Conservation (phyloP, 495 filamentous ascomycete species). For the Stereocaulon alpinum region DNA sequence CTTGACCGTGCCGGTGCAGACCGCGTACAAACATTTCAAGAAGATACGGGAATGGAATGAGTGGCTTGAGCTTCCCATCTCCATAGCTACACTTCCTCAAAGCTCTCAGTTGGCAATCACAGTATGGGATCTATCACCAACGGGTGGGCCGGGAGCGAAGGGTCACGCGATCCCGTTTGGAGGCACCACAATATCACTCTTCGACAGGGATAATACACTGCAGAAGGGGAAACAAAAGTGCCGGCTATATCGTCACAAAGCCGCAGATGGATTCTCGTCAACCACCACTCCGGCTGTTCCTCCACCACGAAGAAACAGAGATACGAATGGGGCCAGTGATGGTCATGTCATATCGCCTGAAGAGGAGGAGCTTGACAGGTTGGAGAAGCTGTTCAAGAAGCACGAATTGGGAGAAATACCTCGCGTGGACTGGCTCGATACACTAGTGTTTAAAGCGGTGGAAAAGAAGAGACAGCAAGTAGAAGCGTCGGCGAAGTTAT, state of each 20-base stretch:
- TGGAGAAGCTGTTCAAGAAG: constrained; percentile 87
- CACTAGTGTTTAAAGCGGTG: constrained; percentile 76
- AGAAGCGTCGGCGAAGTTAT: constrained; percentile 31
- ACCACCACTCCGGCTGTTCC: constrained; percentile 66
- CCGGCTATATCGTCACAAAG: constrained; percentile 65
- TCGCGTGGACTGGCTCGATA: constrained; percentile 87
- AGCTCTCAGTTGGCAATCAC: constrained; percentile 84
- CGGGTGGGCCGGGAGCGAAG: constrained; percentile 49
- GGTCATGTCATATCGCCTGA: constrained; percentile 44
- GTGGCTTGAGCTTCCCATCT: constrained; percentile 82
- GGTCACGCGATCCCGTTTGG: constrained; percentile 84
- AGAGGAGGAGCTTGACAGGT: constrained; percentile 64
- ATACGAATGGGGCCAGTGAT: constrained; percentile 34
- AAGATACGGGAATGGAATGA: constrained; percentile 80
- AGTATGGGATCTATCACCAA: constrained; percentile 85
- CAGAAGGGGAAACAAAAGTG: constrained; percentile 91
- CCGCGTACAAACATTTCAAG: constrained; percentile 82
- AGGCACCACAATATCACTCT: constrained; percentile 81
- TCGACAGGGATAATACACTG: constrained; percentile 82
- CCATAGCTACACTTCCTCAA: constrained; percentile 66
- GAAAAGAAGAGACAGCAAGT: constrained; percentile 62
- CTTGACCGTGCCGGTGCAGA: constrained; percentile 82
- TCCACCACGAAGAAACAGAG: constrained; percentile 37
- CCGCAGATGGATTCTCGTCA: constrained; percentile 76
- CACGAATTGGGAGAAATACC: constrained; percentile 96